phyloP scores from a whole-genome alignment of 2,329 filamentous ascomycete genomes.

The Xylariales sp. region DNA sequence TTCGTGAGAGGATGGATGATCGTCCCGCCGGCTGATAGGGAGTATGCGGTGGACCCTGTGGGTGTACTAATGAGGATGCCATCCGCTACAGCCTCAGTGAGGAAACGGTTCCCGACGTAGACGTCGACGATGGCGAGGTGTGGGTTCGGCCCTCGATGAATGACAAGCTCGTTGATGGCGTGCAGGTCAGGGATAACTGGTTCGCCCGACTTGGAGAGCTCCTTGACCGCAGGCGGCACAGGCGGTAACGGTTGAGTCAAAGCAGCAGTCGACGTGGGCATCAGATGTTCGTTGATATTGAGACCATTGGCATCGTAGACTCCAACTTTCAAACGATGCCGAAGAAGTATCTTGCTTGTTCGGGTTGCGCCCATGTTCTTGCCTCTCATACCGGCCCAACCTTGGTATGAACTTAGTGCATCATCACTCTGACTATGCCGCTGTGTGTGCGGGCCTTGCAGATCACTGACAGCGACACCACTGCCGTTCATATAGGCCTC shows the following conservation, averaged over 20 bases:
- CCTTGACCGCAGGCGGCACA: slow-evolving; percentile 8
- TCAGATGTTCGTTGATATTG: slow-evolving; percentile 51
- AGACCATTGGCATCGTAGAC: slow-evolving; percentile 68
- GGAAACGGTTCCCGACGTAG: slow-evolving; percentile 79
- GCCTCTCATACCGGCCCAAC: slow-evolving; percentile 71
- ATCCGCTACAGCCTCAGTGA: slow-evolving; percentile 92
- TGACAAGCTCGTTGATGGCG: slow-evolving; percentile 92
- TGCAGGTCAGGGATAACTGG: slow-evolving; percentile 41
- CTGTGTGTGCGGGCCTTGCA: slow-evolving; percentile 35
- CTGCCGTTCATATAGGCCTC: slow-evolving; percentile 83
- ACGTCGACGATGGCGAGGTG: slow-evolving; percentile 92
- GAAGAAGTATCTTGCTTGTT: slow-evolving; percentile 75
- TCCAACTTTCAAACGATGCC: slow-evolving; percentile 81
- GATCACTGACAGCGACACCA: slow-evolving; percentile 43
- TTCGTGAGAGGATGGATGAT: slow-evolving; percentile 93
- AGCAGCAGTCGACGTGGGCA: slow-evolving; percentile 41
- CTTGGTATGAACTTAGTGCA: slow-evolving; percentile 19
- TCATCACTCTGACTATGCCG: slow-evolving; percentile 24
- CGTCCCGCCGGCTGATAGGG: slow-evolving; percentile 82
- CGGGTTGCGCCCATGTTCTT: slow-evolving; percentile 75
- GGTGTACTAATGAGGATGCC: slow-evolving; percentile 93
- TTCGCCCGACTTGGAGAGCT: slow-evolving; percentile 10
- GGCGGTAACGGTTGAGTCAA: slow-evolving; percentile 33
- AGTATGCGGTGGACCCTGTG: slow-evolving; percentile 93
- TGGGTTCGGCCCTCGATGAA: slow-evolving; percentile 85